Evolutionary conservation across 768 basidiomycete species (phyloP).

Genomic region (Pholiota molesta): DNA sequence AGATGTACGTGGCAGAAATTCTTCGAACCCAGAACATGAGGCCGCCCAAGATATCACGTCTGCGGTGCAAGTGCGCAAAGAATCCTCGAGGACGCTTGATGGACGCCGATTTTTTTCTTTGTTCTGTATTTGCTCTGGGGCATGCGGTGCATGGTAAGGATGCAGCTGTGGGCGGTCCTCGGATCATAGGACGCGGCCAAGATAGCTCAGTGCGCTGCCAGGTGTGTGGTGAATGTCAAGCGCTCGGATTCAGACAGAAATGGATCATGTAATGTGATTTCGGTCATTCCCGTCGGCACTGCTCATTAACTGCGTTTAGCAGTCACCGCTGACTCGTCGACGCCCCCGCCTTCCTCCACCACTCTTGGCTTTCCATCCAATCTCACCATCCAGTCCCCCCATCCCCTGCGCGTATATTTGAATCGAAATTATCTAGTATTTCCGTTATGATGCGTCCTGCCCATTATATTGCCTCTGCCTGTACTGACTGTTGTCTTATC

Average conservation of each 20-base stretch:
- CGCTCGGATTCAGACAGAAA: conserved; percentile 1
- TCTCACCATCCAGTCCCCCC: conserved; percentile 4
- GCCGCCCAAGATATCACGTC: not conserved
- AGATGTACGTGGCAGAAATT: not conserved
- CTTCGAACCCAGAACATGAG: not conserved
- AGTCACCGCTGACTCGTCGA: conserved; percentile 15
- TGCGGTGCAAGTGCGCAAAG: not conserved
- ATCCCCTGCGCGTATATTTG: not conserved
- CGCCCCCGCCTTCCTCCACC: not conserved
- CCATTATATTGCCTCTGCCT: conserved; percentile 4
- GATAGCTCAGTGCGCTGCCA: not conserved
- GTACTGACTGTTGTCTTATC: conserved; percentile 24
- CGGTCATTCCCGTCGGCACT: conserved; percentile 22
- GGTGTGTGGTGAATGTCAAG: not conserved
- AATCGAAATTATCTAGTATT: not conserved
- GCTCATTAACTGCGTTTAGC: conserved; percentile 6
- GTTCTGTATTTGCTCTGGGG: too few relatives aligned
- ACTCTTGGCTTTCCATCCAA: not conserved
- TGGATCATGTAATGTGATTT: conserved; percentile 14
- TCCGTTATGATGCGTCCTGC: conserved; percentile 60
- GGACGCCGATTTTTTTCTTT: too few relatives aligned
- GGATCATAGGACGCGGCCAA: not conserved
- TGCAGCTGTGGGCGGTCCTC: not conserved
- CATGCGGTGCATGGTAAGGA: not conserved
- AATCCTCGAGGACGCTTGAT: too few relatives aligned